A percentile compares a stretch with the other conserved stretches of the same genome.
These are phyloP conservation scores for Salix brachista DNA, from an alignment of 345 rosid species.

Conservation along the genomic window DNA sequence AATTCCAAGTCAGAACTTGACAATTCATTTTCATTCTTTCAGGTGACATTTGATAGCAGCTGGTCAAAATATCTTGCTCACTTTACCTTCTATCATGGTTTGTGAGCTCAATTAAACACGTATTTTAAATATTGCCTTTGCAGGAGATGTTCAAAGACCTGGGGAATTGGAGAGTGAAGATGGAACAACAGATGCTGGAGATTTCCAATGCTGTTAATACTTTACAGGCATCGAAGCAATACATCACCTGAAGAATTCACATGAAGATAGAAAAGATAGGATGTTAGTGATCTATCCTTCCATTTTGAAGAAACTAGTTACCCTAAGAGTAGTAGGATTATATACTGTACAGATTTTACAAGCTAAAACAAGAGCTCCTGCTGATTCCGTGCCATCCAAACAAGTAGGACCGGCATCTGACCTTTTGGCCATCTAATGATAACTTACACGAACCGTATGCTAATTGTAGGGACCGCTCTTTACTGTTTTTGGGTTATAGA, in stretches of 20 bases:
- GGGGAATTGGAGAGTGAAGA: conserved; percentile 69
- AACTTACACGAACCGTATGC: conserved; percentile 6
- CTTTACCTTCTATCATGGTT: neutral
- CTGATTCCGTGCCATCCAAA: neutral
- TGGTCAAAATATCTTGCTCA: neutral
- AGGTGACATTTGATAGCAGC: conserved; percentile 40
- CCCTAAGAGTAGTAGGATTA: conserved; percentile 18
- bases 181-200: conserved; percentile 71
- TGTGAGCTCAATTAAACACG: neutral
- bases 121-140: conserved; percentile 3
- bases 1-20: conserved; percentile 52
- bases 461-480: neutral
- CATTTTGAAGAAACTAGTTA: conserved; percentile 1
- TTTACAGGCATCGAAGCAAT: conserved; percentile 46
- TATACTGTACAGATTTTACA: conserved; percentile 37
- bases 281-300: neutral
- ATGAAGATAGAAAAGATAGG: conserved; percentile 22
- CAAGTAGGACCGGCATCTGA: conserved; percentile 16
- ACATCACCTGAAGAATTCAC: conserved; percentile 10
- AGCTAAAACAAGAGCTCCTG: conserved; percentile 15
- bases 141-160: conserved; percentile 75
- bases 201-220: conserved; percentile 45
- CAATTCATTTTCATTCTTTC: conserved; percentile 43
- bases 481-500: neutral
- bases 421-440: conserved; percentile 11